Conservation (phyloP, 2,329 filamentous ascomycete genomes). For the Fusarium sp. region DNA sequence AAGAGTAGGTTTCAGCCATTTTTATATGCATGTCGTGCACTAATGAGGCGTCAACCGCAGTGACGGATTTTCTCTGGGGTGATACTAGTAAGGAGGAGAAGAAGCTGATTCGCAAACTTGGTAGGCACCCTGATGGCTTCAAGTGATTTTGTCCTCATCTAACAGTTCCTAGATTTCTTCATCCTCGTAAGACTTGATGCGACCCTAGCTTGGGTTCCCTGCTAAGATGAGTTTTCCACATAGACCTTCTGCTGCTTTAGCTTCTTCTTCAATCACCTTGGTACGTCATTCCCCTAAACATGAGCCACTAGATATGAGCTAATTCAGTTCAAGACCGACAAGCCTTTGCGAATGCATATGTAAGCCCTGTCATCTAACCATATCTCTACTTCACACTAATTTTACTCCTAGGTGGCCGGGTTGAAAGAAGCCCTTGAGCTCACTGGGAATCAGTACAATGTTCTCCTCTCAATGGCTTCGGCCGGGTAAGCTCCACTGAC, state of each 20-base stretch:
- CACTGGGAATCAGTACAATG: slow-evolving; percentile 53
- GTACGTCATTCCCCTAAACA: not conserved
- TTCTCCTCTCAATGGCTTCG: slow-evolving; percentile 44
- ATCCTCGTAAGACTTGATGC: slow-evolving; percentile 39
- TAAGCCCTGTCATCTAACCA: rapidly evolving
- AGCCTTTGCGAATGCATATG: slow-evolving; percentile 35
- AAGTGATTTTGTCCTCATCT: not conserved
- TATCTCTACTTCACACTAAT: too few relatives aligned
- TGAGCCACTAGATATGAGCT: rapidly evolving
- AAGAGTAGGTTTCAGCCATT: not conserved
- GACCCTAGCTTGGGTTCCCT: rapidly evolving
- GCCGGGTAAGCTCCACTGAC: slow-evolving; percentile 39
- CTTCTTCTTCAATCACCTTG: slow-evolving; percentile 35
- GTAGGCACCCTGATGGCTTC: not conserved
- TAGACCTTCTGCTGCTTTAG: slow-evolving; percentile 33
- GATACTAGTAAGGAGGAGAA: slow-evolving; percentile 32
- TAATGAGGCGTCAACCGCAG: not conserved
- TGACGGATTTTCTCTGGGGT: slow-evolving; percentile 30
- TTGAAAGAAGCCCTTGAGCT: slow-evolving; percentile 57
- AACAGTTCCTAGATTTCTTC: slow-evolving; percentile 44
- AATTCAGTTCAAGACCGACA: slow-evolving; percentile 6
- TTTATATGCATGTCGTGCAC: not conserved
- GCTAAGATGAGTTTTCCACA: not conserved
- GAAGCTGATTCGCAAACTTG: slow-evolving; percentile 29
- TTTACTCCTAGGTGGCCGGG: slow-evolving; percentile 57